Percentiles rank a stretch among this genome's conserved stretches.
These are phyloP conservation scores for Metschnikowia cubensis DNA, from an alignment of 805 yeast genomes.

Conservation along the genomic window DNA sequence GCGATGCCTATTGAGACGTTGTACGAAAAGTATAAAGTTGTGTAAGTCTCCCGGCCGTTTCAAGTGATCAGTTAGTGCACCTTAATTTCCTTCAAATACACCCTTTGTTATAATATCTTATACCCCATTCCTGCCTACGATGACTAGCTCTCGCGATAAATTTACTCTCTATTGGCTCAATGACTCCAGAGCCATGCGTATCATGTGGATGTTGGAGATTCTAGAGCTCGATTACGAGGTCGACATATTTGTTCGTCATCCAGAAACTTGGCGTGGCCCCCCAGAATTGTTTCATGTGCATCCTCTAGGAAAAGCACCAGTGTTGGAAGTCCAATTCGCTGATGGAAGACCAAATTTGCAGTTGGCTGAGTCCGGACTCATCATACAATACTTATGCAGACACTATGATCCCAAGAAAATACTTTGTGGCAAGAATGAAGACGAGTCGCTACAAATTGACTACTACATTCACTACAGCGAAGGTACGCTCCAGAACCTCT, in stretches of 20 bases:
- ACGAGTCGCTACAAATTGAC: conserved; percentile 42
- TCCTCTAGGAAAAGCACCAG: conserved; percentile 63
- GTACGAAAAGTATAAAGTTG: neutral
- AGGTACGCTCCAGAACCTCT: conserved; percentile 53
- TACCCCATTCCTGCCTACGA: neutral
- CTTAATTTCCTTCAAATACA: neutral
- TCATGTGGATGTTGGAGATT: conserved; percentile 63
- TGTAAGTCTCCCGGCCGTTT: neutral
- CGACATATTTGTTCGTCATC: conserved; percentile 49
- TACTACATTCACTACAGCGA: conserved; percentile 59
- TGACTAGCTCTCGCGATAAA: conserved; percentile 11
- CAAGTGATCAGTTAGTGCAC: neutral
- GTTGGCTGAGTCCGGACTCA: conserved; percentile 60
- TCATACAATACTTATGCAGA: conserved; percentile 47
- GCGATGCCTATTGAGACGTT: neutral
- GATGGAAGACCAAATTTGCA: conserved; percentile 33
- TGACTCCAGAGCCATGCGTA: conserved; percentile 56
- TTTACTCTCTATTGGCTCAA: conserved; percentile 36
- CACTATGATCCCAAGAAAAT: conserved; percentile 44
- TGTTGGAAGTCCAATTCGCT: conserved; percentile 40
- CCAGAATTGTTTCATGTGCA: conserved; percentile 47
- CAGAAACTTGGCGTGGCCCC: conserved; percentile 38
- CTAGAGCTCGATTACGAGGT: conserved; percentile 52
- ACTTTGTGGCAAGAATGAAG: conserved; percentile 35
- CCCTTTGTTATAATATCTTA: neutral